Conservation (phyloP, 2,329 filamentous ascomycete genomes). For the Neonectria hederae region DNA sequence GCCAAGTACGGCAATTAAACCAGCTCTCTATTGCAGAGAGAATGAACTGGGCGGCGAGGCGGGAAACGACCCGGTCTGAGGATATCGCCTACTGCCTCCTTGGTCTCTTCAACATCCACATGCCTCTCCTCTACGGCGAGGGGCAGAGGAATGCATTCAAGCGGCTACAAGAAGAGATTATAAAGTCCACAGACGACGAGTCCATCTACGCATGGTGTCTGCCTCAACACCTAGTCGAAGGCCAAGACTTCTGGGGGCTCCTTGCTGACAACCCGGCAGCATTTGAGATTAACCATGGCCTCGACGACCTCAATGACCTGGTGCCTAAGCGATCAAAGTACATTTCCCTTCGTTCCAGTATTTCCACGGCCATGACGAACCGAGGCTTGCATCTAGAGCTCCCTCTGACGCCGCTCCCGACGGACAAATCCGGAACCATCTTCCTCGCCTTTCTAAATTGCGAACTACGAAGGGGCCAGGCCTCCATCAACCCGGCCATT, state of each 20-base stretch:
- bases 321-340: conserved; percentile 37
- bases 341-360: conserved; percentile 35
- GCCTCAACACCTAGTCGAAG: conserved; percentile 21
- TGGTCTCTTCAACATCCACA: conserved; percentile 47
- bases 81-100: conserved; percentile 47
- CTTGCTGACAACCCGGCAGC: conserved; percentile 40
- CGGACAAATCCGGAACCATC: conserved; percentile 40
- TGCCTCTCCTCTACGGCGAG: conserved; percentile 48
- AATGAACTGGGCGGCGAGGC: conserved; percentile 45
- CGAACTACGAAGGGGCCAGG: conserved; percentile 39
- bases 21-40: conserved; percentile 40
- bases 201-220: conserved; percentile 44
- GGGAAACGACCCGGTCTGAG: conserved; percentile 44
- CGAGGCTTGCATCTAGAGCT: conserved; percentile 42
- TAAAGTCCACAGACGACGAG: conserved; percentile 43
- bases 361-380: conserved; percentile 34
- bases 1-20: conserved; percentile 10
- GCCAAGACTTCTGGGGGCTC: conserved; percentile 40
- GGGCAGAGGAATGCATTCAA: conserved; percentile 42
- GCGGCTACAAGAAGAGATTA: conserved; percentile 43
- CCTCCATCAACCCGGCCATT: conserved; percentile 37
- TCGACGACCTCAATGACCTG: conserved; percentile 30
- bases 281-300: conserved; percentile 35
- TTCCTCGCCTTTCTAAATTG: conserved; percentile 44
- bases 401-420: conserved; percentile 40